Percentiles rank a stretch among this genome's conserved stretches.
phyloP scores from a whole-genome alignment of 345 rosid genomes.

The Orychophragmus violaceus region DNA sequence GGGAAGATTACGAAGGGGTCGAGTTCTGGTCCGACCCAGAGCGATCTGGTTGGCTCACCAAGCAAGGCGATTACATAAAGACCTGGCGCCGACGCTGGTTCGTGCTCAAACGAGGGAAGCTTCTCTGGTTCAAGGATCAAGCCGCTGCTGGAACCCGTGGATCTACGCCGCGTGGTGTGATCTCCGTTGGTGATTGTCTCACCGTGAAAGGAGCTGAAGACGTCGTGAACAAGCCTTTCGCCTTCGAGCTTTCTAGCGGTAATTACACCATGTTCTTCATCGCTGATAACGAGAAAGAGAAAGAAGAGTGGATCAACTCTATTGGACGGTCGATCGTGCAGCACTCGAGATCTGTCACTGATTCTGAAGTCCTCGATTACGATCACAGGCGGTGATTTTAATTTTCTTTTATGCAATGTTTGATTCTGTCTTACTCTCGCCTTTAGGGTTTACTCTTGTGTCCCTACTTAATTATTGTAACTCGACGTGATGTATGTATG shows the following conservation, averaged over 20 bases:
- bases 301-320: constrained; percentile 89
- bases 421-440: constrained; percentile 1
- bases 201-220: constrained; percentile 91
- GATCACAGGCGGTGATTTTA: constrained; percentile 21
- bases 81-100: constrained; percentile 95
- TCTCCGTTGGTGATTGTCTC: constrained; percentile 58
- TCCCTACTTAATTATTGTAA: constrained; percentile 1
- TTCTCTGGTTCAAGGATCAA: constrained; percentile 79
- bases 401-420: neutral
- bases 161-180: constrained; percentile 68
- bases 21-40: constrained; percentile 75
- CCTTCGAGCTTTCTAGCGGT: constrained; percentile 68
- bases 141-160: constrained; percentile 35
- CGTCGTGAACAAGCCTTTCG: constrained; percentile 57
- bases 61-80: constrained; percentile 80
- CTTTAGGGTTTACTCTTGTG: neutral
- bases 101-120: constrained; percentile 71
- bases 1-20: constrained; percentile 54
- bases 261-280: constrained; percentile 61
- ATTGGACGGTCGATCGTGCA: constrained; percentile 81
- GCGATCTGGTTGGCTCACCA: constrained; percentile 68
- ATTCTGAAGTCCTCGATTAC: constrained; percentile 68
- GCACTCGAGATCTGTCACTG: constrained; percentile 72
- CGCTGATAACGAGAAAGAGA: constrained; percentile 77
- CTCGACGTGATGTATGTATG: constrained; percentile 20